Conservation (phyloP, 768 basidiomycete genomes). For the Calocera cornea region DNA sequence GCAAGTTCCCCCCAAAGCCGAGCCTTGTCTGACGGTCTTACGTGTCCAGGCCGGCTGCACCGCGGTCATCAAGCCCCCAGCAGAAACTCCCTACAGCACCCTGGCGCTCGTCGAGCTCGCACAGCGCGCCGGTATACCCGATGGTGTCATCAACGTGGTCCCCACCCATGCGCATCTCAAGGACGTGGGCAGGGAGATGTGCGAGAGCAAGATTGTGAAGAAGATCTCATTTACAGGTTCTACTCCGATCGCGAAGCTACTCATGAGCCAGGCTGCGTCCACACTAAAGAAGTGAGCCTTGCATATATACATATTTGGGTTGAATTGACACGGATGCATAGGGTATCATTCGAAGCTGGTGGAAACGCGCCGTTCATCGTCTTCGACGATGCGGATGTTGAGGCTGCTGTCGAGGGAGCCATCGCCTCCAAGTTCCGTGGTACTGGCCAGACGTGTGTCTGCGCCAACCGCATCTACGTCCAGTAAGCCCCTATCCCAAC, state of each 20-base stretch:
- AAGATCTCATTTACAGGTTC: conserved; percentile 91
- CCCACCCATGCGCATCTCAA: conserved; percentile 71
- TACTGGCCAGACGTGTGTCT: conserved; percentile 74
- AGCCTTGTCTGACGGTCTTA: conserved; percentile 70
- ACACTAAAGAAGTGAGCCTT: conserved; percentile 65
- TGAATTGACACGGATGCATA: conserved; percentile 13
- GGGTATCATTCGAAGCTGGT: conserved; percentile 72
- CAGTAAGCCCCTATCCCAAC: conserved; percentile 31
- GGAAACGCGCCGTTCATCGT: conserved; percentile 96
- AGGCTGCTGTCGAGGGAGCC: conserved; percentile 74
- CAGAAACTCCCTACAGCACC: conserved; percentile 88
- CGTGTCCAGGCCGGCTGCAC: conserved; percentile 89
- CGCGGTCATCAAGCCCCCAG: conserved; percentile 83
- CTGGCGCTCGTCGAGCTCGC: conserved; percentile 74
- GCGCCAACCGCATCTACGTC: conserved; percentile 85
- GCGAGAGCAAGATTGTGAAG: conserved; percentile 69
- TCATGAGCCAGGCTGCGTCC: conserved; percentile 57
- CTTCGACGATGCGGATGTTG: conserved; percentile 90
- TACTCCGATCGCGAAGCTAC: conserved; percentile 61
- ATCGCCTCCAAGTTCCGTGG: conserved; percentile 66
- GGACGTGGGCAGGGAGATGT: conserved; percentile 90
- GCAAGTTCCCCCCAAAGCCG: conserved; percentile 10
- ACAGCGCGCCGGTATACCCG: conserved; percentile 79
- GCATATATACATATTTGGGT: neutral
- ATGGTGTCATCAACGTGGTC: conserved; percentile 89